Evolutionary conservation across 2,329 filamentous ascomycete species (phyloP), one percentile per base, ranked within the genome.

Genomic region (Nectriaceae sp.): DNA sequence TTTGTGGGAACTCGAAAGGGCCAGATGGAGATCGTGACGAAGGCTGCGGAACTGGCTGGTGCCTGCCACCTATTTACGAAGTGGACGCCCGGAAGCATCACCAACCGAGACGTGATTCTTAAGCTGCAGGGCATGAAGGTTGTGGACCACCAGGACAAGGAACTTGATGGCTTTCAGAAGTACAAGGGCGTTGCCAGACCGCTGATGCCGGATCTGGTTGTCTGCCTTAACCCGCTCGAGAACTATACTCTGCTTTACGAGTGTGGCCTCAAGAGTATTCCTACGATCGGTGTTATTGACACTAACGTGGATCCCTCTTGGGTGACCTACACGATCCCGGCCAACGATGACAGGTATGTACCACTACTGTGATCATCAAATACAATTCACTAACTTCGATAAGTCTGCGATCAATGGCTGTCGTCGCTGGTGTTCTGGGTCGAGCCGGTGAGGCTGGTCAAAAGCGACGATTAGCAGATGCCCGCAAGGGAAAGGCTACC

Each of bases 241-340:
- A 97, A 99, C 70, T 90, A 89, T 64, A 84, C 91, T 5, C 68
- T 97, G 67, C 76, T 99, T 64, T 90, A 94, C 70, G 94, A 99
- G 76, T 97, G 94, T 68, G 89, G 88, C 0, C 68, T 91, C 49
- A 87, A 90, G 66, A 89, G 87, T 64, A 89, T 99, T 48, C 94
- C 94, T 1, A 97, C 94, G 0, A 94, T 99, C 63, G 94, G 93
- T 40, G 79, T 99, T 49, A 88, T 97, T 58, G 94, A 99, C 70
- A 97, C 94, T 1, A 89, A 99, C 69, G 87, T 85, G 3, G 89
- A 97, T 70, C 90, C 94, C 1, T 90, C 90, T 1, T 93, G 89
- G 83, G 91, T 97, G 42, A 97, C 94, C 4, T 99, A 99, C 67
- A 89, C 89, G 13, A 97, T 99, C 59, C 94, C 94, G 2, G 90